A percentile compares a stretch with the other conserved stretches of the same genome.
These are phyloP conservation scores for Ustilago hordei DNA, from an alignment of 1,284 basidiomycete genomes.

Conservation along the genomic window DNA sequence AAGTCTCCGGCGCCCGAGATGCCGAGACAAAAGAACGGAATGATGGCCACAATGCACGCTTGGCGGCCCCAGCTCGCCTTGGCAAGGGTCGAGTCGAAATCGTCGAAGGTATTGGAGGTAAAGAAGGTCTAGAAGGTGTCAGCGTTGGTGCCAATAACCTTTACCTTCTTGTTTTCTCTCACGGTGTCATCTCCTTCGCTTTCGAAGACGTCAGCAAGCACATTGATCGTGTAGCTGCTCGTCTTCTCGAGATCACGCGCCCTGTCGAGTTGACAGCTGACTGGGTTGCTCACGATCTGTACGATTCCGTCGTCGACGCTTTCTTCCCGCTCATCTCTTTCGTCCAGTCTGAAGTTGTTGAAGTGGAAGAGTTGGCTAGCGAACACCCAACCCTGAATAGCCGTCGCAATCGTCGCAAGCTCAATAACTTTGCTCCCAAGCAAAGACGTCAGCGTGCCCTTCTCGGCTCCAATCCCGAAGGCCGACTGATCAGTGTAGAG, in stretches of 20 bases:
- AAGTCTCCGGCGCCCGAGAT: background rate
- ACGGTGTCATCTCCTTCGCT: constrained; percentile 92
- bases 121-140: constrained; percentile 75
- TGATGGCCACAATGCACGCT: constrained; percentile 21
- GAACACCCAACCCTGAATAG: constrained; percentile 17
- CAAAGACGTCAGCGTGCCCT: constrained; percentile 44
- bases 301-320: constrained; percentile 93
- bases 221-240: constrained; percentile 80
- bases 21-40: background rate
- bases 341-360: constrained; percentile 80
- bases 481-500: constrained; percentile 49
- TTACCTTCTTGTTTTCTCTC: constrained; percentile 88
- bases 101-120: constrained; percentile 74
- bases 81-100: constrained; percentile 72
- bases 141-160: constrained; percentile 84
- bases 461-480: constrained; percentile 43
- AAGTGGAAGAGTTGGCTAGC: constrained; percentile 48
- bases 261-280: constrained; percentile 70
- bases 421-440: constrained; percentile 49
- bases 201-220: constrained; percentile 92
- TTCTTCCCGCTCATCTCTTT: constrained; percentile 89
- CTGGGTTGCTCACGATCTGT: constrained; percentile 92
- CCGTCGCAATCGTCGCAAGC: constrained; percentile 18
- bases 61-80: constrained; percentile 35
- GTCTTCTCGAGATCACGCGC: constrained; percentile 71